Percentiles rank a stretch among this genome's conserved stretches.
These are phyloP conservation scores for Metschnikowia sp. DNA, from an alignment of 805 yeast genomes.

Conservation along the genomic window DNA sequence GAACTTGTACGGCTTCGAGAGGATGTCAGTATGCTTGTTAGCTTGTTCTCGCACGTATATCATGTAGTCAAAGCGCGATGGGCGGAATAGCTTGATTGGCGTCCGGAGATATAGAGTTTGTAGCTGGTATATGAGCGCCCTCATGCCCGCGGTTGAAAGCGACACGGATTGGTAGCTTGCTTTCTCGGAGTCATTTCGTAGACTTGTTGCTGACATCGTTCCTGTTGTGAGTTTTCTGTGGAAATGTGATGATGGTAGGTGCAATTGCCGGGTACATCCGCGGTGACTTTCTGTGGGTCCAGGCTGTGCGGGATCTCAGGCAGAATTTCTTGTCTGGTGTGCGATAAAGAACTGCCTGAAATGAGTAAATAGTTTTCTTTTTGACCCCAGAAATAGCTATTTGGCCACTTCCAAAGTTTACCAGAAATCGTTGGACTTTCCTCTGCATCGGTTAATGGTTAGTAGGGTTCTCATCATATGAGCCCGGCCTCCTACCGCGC, in stretches of 20 bases:
- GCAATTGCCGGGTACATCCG: neutral
- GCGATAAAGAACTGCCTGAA: too few relatives aligned
- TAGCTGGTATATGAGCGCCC: slow-evolving; percentile 78
- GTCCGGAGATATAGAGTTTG: slow-evolving; percentile 78
- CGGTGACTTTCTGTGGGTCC: too few relatives aligned
- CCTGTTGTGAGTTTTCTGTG: neutral
- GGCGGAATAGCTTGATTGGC: slow-evolving; percentile 81
- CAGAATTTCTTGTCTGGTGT: too few relatives aligned
- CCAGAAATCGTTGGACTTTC: too few relatives aligned
- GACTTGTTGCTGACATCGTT: slow-evolving; percentile 5
- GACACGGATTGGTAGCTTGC: slow-evolving; percentile 55
- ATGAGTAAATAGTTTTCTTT: too few relatives aligned
- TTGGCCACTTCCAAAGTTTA: too few relatives aligned
- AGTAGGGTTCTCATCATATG: too few relatives aligned
- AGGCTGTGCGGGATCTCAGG: too few relatives aligned
- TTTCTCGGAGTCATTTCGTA: slow-evolving; percentile 15
- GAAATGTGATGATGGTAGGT: neutral
- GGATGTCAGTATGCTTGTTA: slow-evolving; percentile 42
- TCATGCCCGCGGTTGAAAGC: slow-evolving; percentile 77
- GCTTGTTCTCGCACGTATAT: slow-evolving; percentile 58
- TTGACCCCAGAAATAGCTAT: too few relatives aligned
- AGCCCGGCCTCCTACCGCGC: too few relatives aligned
- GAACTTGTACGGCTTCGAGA: slow-evolving; percentile 48
- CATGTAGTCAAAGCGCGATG: slow-evolving; percentile 84
- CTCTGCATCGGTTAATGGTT: too few relatives aligned